These are phyloP conservation scores for Kickxella alabastrina DNA, from an alignment of 192 early-diverging fungal species.

Conservation along the genomic window DNA sequence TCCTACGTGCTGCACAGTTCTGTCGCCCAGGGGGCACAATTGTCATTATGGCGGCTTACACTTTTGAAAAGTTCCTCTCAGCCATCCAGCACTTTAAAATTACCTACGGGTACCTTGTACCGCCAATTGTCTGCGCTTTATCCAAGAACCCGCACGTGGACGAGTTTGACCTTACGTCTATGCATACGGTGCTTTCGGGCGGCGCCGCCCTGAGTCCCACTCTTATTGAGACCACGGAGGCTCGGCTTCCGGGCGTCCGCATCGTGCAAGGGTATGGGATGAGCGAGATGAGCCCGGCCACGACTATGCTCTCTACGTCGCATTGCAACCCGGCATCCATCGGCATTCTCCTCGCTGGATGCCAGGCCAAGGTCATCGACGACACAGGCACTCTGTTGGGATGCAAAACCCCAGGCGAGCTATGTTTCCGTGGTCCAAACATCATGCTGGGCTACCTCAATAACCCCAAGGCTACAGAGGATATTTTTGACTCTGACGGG, in stretches of 20 bases:
- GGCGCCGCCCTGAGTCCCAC: slow-evolving; percentile 66
- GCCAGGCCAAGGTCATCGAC: slow-evolving; percentile 67
- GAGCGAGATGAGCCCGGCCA: slow-evolving; percentile 50
- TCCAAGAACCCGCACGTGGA: slow-evolving; percentile 62
- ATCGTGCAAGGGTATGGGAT: slow-evolving; percentile 60
- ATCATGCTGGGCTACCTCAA: slow-evolving; percentile 83
- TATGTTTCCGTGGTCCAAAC: slow-evolving; percentile 82
- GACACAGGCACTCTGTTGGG: slow-evolving; percentile 35
- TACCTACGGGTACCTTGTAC: slow-evolving; percentile 56
- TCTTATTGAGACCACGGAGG: slow-evolving; percentile 45
- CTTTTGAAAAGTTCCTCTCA: slow-evolving; percentile 55
- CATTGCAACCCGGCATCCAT: slow-evolving; percentile 48
- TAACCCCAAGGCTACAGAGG: slow-evolving; percentile 64
- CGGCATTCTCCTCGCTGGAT: slow-evolving; percentile 67
- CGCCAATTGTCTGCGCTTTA: slow-evolving; percentile 60
- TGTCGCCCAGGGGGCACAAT: slow-evolving; percentile 44
- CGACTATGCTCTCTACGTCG: slow-evolving; percentile 11
- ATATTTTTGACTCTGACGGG: slow-evolving; percentile 65
- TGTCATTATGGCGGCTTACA: slow-evolving; percentile 76
- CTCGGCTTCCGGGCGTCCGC: slow-evolving; percentile 21
- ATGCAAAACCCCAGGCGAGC: slow-evolving; percentile 65
- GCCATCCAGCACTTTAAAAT: slow-evolving; percentile 61
- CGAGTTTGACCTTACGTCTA: slow-evolving; percentile 58
- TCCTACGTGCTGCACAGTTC: slow-evolving; percentile 53
- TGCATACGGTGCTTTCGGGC: slow-evolving; percentile 60